These are phyloP conservation scores for Pigoraptor vietnamica DNA, from an alignment of 78 protist genomes.

Conservation along the genomic window DNA sequence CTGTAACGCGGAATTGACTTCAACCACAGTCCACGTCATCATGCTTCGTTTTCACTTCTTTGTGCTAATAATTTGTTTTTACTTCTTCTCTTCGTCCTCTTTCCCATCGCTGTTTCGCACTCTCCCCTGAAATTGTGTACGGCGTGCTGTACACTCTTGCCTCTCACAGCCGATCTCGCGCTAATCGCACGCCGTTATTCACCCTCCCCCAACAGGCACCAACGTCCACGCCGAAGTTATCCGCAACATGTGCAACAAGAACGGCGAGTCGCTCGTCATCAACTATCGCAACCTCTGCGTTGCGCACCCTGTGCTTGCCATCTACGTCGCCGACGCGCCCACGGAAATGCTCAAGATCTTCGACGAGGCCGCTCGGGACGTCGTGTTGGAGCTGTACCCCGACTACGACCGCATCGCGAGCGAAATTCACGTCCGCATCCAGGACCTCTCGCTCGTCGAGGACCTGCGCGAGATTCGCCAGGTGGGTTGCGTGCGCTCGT, in stretches of 20 bases:
- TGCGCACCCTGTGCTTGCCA: slow-evolving; percentile 36
- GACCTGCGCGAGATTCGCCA: slow-evolving; percentile 87
- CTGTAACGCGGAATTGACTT: too few relatives aligned
- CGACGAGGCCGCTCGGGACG: slow-evolving; percentile 64
- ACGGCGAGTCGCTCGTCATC: slow-evolving; percentile 14
- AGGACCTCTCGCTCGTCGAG: slow-evolving; percentile 81
- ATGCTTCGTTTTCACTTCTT: too few relatives aligned
- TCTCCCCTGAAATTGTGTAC: not conserved
- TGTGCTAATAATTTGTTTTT: too few relatives aligned
- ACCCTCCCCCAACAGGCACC: not conserved
- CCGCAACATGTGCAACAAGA: not conserved
- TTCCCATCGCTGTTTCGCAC: not conserved
- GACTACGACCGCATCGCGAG: slow-evolving; percentile 38
- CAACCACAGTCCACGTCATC: too few relatives aligned
- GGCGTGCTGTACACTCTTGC: not conserved
- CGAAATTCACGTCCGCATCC: slow-evolving; percentile 85
- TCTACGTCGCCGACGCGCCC: slow-evolving; percentile 87
- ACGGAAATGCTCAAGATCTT: slow-evolving; percentile 75
- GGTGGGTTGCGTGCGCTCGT: too few relatives aligned
- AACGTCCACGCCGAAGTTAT: not conserved
- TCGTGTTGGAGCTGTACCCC: not conserved
- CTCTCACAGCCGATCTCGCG: not conserved
- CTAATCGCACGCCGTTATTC: not conserved
- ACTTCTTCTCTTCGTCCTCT: not conserved
- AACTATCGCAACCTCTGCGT: slow-evolving; percentile 37